Evolutionary conservation across 169 alveolate genomes (phyloP).

Genomic region (Sarcocystis neurona): DNA sequence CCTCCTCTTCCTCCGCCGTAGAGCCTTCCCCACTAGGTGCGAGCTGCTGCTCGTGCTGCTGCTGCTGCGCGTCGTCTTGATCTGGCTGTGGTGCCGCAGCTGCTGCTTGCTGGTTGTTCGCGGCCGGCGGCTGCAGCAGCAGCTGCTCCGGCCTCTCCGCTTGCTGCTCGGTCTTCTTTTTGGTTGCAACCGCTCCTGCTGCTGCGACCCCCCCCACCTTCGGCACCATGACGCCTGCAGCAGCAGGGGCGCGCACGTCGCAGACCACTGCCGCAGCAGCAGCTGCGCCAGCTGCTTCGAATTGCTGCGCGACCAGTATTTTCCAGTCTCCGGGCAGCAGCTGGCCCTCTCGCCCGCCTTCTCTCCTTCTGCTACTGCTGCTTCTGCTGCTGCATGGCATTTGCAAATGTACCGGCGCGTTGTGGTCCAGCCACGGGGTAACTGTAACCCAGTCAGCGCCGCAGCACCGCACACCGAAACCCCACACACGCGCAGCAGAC

Average conservation of each 20-base stretch:
- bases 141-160: constrained; percentile 32
- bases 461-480: not conserved
- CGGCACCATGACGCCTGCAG: constrained; percentile 43
- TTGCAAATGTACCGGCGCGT: constrained; percentile 52
- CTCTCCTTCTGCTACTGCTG: not conserved
- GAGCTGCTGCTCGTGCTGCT: not conserved
- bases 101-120: not conserved
- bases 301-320: not conserved
- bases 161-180: constrained; percentile 47
- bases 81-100: not conserved
- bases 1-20: constrained; percentile 24
- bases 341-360: not conserved
- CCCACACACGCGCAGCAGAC: not conserved
- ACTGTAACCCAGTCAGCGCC: constrained; percentile 37
- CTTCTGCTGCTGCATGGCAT: constrained; percentile 22
- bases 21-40: not conserved
- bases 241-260: constrained; percentile 38
- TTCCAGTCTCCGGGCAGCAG: not conserved
- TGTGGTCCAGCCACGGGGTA: constrained; percentile 52
- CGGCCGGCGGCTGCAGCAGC: constrained; percentile 14
- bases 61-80: not conserved
- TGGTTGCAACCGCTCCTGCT: too few species aligned
- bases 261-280: constrained; percentile 44
- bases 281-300: constrained; percentile 48
- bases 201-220: constrained; percentile 58